Base-by-base conservation (phyloP, 768 basidiomycete genomes). In the Calocybe indica region DNA sequence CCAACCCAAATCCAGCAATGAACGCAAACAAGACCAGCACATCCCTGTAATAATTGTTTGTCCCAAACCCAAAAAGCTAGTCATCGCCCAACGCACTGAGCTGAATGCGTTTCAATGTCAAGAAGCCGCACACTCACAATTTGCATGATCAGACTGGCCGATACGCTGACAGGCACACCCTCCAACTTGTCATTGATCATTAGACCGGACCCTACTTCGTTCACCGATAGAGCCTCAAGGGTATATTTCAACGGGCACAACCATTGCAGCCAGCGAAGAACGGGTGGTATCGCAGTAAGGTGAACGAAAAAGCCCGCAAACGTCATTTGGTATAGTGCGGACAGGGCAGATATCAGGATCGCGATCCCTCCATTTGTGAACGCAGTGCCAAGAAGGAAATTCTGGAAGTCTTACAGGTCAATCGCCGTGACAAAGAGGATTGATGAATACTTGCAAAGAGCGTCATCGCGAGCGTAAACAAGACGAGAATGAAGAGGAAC, bases 231-330 rank as follows among this genome's bases (percentile, higher is more conserved):
- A 5, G 94, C 94, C 60, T 92, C 89, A n/a, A 90, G 71, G 22
- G 75, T 72, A 61, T 82, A 91, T 63, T 92, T 92, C 40, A 92
- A 74, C 35, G 89, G 88, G 46, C 86, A 87, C 48, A 94, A 56
- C 85, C 91, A 97, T 59, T 94, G 86, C 45, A 97, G 71, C 94
- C 94, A 98, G 11, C 94, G 78, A 1, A 98, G 75, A 1, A 94
- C 91, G 2, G 89, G 88, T 3, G 94, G 92, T 49, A 98, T 95
- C 50, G 76, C 72, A 51, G 69, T 65, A 48, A 95, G 74, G 61
- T 95, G 89, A 45, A 95, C 90, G 62, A 96, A 96, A 73, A 95
- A 97, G 10, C 91, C 91, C 1, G 91, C 90, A 54, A 76, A 91
- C 0, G 88, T 91, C 87, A 89, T 88, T 59, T 90, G 85, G 63